A percentile compares a stretch with the other conserved stretches of the same genome.
Conservation (phyloP, 2,329 filamentous ascomycete genomes). For the Ceratocystis ficicola region DNA sequence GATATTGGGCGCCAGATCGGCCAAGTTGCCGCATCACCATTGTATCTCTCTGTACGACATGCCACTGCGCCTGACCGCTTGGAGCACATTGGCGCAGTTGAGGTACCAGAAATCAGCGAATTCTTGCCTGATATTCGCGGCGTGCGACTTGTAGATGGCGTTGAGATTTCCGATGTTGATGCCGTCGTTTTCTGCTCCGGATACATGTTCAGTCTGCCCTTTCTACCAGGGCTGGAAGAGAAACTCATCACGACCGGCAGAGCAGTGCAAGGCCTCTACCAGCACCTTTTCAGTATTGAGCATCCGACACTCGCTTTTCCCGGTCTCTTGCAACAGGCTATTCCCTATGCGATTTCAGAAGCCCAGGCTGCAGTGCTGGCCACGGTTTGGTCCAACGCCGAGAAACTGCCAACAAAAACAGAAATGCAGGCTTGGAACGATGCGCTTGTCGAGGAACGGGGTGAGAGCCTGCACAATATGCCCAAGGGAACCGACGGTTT, state of each 20-base stretch:
- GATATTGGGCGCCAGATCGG: constrained; percentile 73
- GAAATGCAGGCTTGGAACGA: constrained; percentile 63
- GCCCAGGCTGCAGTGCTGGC: constrained; percentile 66
- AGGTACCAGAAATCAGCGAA: constrained; percentile 47
- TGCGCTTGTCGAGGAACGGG: constrained; percentile 40
- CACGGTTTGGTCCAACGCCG: constrained; percentile 60
- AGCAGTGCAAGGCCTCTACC: constrained; percentile 59
- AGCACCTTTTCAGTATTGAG: constrained; percentile 64
- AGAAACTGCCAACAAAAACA: constrained; percentile 48
- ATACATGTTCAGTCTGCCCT: constrained; percentile 76
- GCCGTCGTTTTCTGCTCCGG: constrained; percentile 78
- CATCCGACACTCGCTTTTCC: constrained; percentile 71
- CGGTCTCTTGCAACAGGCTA: constrained; percentile 64
- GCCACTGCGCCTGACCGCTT: constrained; percentile 37
- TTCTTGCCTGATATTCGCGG: constrained; percentile 44
- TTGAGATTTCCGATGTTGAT: constrained; percentile 56
- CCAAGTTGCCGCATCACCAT: constrained; percentile 42
- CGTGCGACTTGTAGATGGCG: constrained; percentile 55
- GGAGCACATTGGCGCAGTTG: constrained; percentile 36
- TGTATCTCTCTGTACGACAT: constrained; percentile 53
- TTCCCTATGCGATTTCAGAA: constrained; percentile 76
- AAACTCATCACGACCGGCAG: constrained; percentile 55
- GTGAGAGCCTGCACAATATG: constrained; percentile 38
- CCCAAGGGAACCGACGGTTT: constrained; percentile 48
- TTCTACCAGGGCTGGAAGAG: constrained; percentile 39